Conservation (phyloP, 2,329 filamentous ascomycete species). For the Aspergillus japonicus region DNA sequence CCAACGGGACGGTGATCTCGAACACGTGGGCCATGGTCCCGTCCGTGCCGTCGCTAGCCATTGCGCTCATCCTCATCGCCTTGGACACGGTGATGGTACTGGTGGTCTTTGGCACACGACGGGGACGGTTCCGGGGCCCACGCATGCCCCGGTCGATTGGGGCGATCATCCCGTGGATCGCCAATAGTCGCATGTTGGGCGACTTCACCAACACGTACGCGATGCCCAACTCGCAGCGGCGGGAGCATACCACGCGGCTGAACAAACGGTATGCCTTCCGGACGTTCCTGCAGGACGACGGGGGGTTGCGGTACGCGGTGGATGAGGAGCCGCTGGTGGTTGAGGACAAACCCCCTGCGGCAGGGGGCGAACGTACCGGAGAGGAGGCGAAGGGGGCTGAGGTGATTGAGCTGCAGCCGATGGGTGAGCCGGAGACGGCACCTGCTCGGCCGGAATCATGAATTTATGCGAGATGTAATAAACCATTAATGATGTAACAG, state of each 20-base stretch:
- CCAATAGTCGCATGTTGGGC: constrained; percentile 33
- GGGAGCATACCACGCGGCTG: constrained; percentile 25
- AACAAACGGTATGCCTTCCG: constrained; percentile 35
- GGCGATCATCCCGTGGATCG: constrained; percentile 35
- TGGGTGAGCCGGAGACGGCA: neutral
- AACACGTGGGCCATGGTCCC: constrained; percentile 34
- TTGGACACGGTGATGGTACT: constrained; percentile 34
- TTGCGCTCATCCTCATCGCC: constrained; percentile 30
- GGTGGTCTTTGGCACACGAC: constrained; percentile 34
- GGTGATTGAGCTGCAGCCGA: constrained; percentile 16
- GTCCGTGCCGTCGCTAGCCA: constrained; percentile 28
- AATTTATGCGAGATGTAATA: constrained; percentile 17
- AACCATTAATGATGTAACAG: constrained; percentile 10
- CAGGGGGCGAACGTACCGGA: neutral
- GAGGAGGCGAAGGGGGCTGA: constrained; percentile 14
- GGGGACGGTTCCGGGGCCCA: constrained; percentile 33
- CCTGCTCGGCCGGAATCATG: constrained; percentile 13
- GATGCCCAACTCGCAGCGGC: constrained; percentile 30
- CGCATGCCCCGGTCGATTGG: constrained; percentile 37
- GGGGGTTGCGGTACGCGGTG: constrained; percentile 33
- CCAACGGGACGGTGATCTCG: constrained; percentile 29
- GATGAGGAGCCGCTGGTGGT: constrained; percentile 28
- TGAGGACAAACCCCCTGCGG: neutral
- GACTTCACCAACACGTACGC: constrained; percentile 32
- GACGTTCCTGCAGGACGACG: constrained; percentile 30